Evolutionary conservation across 106 monocot species (phyloP).

Genomic region (Posidonia australis): DNA sequence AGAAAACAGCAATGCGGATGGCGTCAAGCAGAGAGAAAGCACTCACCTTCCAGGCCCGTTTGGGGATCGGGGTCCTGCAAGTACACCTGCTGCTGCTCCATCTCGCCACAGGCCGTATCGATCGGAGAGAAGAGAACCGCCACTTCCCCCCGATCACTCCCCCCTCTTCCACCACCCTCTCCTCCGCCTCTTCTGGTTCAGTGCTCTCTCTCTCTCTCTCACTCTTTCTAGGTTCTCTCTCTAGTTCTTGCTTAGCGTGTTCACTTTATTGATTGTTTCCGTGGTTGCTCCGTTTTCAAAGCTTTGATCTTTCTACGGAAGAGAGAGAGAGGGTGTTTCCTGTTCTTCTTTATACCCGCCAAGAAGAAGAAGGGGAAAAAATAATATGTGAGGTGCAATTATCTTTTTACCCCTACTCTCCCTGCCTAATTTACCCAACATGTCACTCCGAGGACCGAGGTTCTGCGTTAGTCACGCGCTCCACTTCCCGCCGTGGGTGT

Average conservation of each 20-base stretch:
- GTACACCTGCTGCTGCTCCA: conserved; percentile 7
- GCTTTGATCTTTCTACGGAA: conserved; percentile 20
- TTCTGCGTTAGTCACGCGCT: too few relatives aligned
- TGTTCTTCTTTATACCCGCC: conserved; percentile 31
- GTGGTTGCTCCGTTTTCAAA: conserved; percentile 5
- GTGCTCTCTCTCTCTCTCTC: neutral
- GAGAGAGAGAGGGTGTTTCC: neutral
- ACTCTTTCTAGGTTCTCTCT: neutral
- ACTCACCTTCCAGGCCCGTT: too few relatives aligned
- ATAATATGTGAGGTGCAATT: too few relatives aligned
- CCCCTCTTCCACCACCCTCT: neutral
- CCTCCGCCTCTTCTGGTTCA: neutral
- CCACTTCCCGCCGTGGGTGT: neutral
- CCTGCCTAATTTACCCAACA: too few relatives aligned
- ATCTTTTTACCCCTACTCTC: too few relatives aligned
- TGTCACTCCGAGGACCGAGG: too few relatives aligned
- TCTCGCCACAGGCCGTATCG: neutral
- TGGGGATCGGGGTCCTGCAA: too few relatives aligned
- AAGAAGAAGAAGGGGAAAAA: conserved; percentile 4
- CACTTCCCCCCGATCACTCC: neutral
- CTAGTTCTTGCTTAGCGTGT: too few relatives aligned
- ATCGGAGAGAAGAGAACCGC: neutral
- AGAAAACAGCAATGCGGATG: too few relatives aligned
- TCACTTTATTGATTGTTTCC: neutral
- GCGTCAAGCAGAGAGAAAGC: too few relatives aligned